Conservation (phyloP, 2,329 filamentous ascomycete genomes). For the Xylaria sp. region DNA sequence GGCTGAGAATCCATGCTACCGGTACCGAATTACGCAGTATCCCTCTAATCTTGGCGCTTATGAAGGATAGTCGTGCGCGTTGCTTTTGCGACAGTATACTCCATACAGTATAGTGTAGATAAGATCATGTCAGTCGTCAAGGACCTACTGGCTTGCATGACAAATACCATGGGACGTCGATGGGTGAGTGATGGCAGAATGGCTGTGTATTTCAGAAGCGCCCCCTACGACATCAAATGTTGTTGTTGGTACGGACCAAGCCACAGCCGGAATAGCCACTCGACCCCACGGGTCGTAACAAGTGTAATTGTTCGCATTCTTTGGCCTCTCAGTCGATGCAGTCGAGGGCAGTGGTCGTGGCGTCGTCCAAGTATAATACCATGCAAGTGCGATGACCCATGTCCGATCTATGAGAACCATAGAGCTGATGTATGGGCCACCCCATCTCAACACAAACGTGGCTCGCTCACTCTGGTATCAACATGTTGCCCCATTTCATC, state of each 20-base stretch:
- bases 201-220: not conserved
- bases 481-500: too few relatives aligned
- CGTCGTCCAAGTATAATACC: not conserved
- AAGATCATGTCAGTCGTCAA: too few relatives aligned
- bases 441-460: too few relatives aligned
- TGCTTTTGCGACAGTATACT: not conserved
- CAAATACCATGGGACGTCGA: not conserved
- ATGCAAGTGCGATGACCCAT: not conserved
- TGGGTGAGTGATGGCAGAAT: not conserved
- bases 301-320: not conserved
- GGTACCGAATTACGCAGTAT: not conserved
- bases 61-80: not conserved
- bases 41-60: slow-evolving; percentile 8
- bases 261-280: not conserved
- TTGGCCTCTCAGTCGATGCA: not conserved
- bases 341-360: not conserved
- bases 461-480: too few relatives aligned
- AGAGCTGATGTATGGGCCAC: not conserved
- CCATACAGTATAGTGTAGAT: not conserved
- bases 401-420: not conserved
- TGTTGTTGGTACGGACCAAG: not conserved
- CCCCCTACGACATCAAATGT: not conserved
- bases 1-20: not conserved
- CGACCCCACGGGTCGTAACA: not conserved
- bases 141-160: not conserved